A percentile compares a stretch with the other conserved stretches of the same genome.
Conservation (phyloP, 2,329 filamentous ascomycete species). For the Ophiostoma sp. region DNA sequence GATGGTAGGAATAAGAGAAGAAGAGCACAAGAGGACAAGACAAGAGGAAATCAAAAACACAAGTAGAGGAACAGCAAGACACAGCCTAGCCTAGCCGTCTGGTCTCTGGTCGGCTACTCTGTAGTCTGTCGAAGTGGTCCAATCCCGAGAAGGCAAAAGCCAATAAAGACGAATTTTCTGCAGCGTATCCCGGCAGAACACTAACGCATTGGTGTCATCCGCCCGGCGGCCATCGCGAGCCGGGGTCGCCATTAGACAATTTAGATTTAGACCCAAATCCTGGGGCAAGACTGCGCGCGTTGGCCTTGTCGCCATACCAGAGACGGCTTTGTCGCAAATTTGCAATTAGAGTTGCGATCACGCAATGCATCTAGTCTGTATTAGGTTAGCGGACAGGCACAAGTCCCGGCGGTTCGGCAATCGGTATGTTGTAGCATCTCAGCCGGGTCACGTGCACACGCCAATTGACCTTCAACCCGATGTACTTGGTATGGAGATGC, state of each 20-base stretch:
- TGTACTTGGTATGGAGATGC: background rate
- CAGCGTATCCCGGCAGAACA: slow-evolving; percentile 11
- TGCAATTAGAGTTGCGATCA: slow-evolving; percentile 26
- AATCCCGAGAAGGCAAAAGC: slow-evolving; percentile 6
- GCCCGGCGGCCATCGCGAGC: slow-evolving; percentile 21
- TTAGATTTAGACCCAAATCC: slow-evolving; percentile 2
- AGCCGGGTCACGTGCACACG: slow-evolving; percentile 20
- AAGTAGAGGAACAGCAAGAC: slow-evolving; percentile 8
- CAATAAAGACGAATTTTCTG: slow-evolving; percentile 18
- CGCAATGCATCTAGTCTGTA: slow-evolving; percentile 28
- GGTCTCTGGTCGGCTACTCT: too few relatives aligned
- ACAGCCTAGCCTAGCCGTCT: background rate
- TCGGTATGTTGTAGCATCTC: slow-evolving; percentile 14
- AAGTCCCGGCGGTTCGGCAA: slow-evolving; percentile 18
- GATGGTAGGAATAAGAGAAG: background rate
- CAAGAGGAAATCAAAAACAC: slow-evolving; percentile 15
- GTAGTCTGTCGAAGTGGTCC: background rate
- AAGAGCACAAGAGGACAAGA: slow-evolving; percentile 8
- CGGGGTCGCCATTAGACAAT: slow-evolving; percentile 8
- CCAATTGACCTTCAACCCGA: background rate
- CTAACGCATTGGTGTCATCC: slow-evolving; percentile 13
- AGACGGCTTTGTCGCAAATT: slow-evolving; percentile 19
- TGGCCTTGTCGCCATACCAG: slow-evolving; percentile 16
- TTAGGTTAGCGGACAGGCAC: slow-evolving; percentile 11
- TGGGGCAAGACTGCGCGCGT: background rate